Percentiles rank a stretch among this genome's conserved stretches.
Conservation (phyloP, 2,329 filamentous ascomycete species). For the Colletotrichum tofieldiae region DNA sequence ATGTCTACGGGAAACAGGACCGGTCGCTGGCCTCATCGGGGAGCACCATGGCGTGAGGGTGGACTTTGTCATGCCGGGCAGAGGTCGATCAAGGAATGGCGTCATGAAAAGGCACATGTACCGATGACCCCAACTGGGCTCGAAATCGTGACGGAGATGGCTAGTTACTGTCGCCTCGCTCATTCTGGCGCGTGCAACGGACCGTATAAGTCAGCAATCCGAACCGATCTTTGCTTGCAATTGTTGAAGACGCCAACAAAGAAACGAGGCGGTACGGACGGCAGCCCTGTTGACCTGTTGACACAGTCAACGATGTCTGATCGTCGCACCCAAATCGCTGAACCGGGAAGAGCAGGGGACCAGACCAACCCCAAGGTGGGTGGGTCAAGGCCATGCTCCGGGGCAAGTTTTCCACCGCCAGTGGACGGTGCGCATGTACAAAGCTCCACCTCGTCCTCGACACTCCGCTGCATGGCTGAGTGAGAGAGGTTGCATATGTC, state of each 20-base stretch:
- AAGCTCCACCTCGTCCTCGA: constrained; percentile 1
- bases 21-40: constrained; percentile 15
- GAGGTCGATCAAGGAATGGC: constrained; percentile 22
- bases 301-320: constrained; percentile 39
- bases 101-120: constrained; percentile 14
- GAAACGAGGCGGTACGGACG: constrained; percentile 6
- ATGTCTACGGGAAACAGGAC: background rate
- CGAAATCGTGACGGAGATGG: constrained; percentile 17
- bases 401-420: constrained; percentile 9
- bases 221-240: background rate
- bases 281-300: constrained; percentile 24
- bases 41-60: constrained; percentile 28
- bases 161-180: constrained; percentile 13
- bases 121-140: background rate
- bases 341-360: constrained; percentile 3
- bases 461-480: constrained; percentile 4
- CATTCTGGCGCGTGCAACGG: constrained; percentile 1
- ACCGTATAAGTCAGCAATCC: background rate
- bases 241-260: constrained; percentile 19
- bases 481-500: constrained; percentile 4
- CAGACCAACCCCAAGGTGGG: constrained; percentile 1
- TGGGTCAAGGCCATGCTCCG: constrained; percentile 29
- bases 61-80: constrained; percentile 12
- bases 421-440: background rate
- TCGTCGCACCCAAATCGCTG: constrained; percentile 30